Evolutionary conservation across 208 protist genomes (phyloP), one percentile per base, ranked within the genome.

Genomic region (Acanthamoeba castellanii): DNA sequence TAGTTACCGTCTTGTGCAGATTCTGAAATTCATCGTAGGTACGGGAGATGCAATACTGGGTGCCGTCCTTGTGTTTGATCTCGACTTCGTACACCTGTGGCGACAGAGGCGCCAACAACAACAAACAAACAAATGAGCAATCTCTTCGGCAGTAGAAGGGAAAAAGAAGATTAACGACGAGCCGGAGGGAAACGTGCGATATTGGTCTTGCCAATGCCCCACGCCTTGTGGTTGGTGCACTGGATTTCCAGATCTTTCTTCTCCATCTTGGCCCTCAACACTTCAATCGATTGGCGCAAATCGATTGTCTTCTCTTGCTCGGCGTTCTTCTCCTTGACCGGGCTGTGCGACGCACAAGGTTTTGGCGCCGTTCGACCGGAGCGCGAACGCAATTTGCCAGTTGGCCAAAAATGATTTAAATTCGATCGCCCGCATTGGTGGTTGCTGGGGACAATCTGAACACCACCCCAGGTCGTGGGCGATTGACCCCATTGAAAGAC

Each of bases 141-240:
- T 42, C 37, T 42, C 3, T 68, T 68, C 16, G 2, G 61, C 16
- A 22, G 55, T 0, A 22, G 55, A 22, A 61, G 6, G 22, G 6
- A 72, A n/a, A 30, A 20, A 34, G 22, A n/a, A 72, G 30, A 72
- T 27, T 72, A 72, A 5, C 1, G 1, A 78, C 37, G 37, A 42
- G 37, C 37, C 37, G 37, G 37, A 42, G 37, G 25, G 18, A 45
- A 78, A 16, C 37, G 70, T 42, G 47, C 70, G 7, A 78, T 45
- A 30, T 78, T 78, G 9, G 70, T 78, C 70, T 78, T 78, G 70
- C 70, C 70, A 6, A 78, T 78, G 30, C 70, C 70, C 70, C 70
- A 78, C 7, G 70, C 70, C 70, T 78, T 78, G 70, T 78, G 70
- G 70, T 78, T 78, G 70, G 70, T 78, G 70, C 70, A 78, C 9